Percentiles rank a stretch among this genome's conserved stretches.
phyloP scores from a whole-genome alignment of 805 yeast genomes.

The Lipomyces mesembrius region DNA sequence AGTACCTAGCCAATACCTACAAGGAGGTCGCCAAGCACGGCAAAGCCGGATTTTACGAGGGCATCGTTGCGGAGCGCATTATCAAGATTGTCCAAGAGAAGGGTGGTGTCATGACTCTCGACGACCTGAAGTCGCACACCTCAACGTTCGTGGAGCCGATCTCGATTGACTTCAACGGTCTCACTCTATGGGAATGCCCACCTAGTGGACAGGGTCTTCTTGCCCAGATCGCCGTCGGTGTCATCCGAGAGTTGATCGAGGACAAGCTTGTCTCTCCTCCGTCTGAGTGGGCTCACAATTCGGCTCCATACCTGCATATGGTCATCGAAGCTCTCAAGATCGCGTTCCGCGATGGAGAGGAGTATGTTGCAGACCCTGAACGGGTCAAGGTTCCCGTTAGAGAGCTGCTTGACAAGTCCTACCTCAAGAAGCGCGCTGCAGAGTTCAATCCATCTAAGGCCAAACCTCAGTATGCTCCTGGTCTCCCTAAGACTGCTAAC shows the following conservation, averaged over 20 bases:
- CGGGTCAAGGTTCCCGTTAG: slow-evolving; percentile 48
- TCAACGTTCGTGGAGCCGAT: slow-evolving; percentile 72
- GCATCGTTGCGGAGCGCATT: slow-evolving; percentile 69
- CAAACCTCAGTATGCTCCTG: slow-evolving; percentile 52
- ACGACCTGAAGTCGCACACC: slow-evolving; percentile 62
- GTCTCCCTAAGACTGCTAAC: slow-evolving; percentile 58
- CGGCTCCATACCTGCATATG: slow-evolving; percentile 69
- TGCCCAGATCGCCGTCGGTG: slow-evolving; percentile 71
- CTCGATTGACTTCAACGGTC: slow-evolving; percentile 55
- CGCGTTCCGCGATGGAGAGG: slow-evolving; percentile 76
- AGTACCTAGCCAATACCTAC: slow-evolving; percentile 58
- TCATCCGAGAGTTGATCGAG: slow-evolving; percentile 60
- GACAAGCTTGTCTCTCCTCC: slow-evolving; percentile 53
- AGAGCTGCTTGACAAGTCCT: slow-evolving; percentile 54
- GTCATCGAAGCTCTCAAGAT: slow-evolving; percentile 73
- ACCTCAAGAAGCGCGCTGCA: slow-evolving; percentile 56
- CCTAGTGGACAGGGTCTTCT: slow-evolving; percentile 85
- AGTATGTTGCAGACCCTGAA: slow-evolving; percentile 66
- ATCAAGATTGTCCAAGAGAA: slow-evolving; percentile 56
- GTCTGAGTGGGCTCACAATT: slow-evolving; percentile 56
- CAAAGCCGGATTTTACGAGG: slow-evolving; percentile 69
- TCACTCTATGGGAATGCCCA: slow-evolving; percentile 76
- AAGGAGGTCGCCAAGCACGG: slow-evolving; percentile 60
- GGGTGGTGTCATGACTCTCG: slow-evolving; percentile 61
- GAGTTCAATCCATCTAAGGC: slow-evolving; percentile 52